Evolutionary conservation across 2,329 filamentous ascomycete genomes (phyloP), one percentile per base, ranked within the genome.

Genomic region (Curvularia sp.): DNA sequence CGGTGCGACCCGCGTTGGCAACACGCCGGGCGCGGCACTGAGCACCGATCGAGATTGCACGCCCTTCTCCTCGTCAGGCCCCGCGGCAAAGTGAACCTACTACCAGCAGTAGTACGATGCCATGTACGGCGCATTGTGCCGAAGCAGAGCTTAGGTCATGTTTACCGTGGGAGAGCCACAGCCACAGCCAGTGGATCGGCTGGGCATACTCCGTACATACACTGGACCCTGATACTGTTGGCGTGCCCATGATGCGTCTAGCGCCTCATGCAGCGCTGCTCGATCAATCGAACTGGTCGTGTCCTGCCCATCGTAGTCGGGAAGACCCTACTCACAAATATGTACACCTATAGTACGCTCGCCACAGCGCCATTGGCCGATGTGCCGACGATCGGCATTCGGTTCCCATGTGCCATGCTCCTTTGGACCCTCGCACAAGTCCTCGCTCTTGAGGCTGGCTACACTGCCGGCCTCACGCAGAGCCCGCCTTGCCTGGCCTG

Each of bases 291-390:
- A 58, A 48, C 47, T 44, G 41, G 60, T 57, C 31, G 57, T 62
- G 66, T 50, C 15, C 26, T 28, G 26, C 26, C 26, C 55, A 68
- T 70, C 69, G 63, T 62, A 47, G n/a, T 61, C 58, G 49, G 22
- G 20, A 55, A 22, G 59, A 62, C 62, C 58, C 60, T 64, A 28
- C 26, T 28, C 26, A 8, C 46, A 15, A 13, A 26, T 28, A 24
- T 24, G 22, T 24, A 28, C 26, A 28, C 26, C 26, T 28, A 28
- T 4, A 8, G 43, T 39, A 24, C 38, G 28, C 24, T 49, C 48
- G 33, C 52, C 51, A 63, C 56, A 54, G 30, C 51, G 35, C 46
- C 55, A 41, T 41, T 24, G 31, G 49, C 18, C 42, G 26, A 15
- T 44, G 28, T 35, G 49, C 65, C 52, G n/a, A 22, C 55, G 64